Base-by-base conservation (phyloP, 257 asterid genomes). In the Plectranthus barbatus region DNA sequence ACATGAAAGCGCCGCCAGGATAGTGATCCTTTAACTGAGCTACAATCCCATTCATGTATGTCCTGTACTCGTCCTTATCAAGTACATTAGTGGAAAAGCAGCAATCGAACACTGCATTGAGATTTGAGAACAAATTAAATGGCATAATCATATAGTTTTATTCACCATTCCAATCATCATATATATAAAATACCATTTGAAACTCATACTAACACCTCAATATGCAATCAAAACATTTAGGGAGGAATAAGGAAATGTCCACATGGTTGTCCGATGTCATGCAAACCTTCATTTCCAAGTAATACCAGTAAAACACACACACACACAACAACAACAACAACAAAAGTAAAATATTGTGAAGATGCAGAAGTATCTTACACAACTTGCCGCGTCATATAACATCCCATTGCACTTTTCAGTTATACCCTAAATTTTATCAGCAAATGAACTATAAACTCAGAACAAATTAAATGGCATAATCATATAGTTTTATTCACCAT, bases 1-100 rank as follows among this genome's bases (percentile, higher is more conserved):
- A 97, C 97, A 93, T 93, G 82, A 90, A 90, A 64, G 95, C 91
- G 23, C 93, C 95, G 72, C 87, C 96, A 8, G 97, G 94, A 66
- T 86, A 87, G 78, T 93, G 88, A 67, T 80, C 94, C 70, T 90
- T 97, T 74, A 93, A 85, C 84, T 93, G 97, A 50, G 95, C 89
- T 34, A 87, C 99, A 57, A 93, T 87, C 68, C 93, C 95, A 57
- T 86, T 90, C 86, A 90, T 71, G 86, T 93, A 93, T 42, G 83
- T 74, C 61, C 81, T 84, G 77, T 85, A 93, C 71, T 86, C 97
- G 72, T 90, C 92, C 80, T 87, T 97, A 68, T 85, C 87, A 59
- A 93, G 84, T 59, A 87, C 92, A 18, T 86, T 85, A 4, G 90
- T 85, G 80, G 96, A 87, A 86, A 93, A 90, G 87, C 99, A 93